These are phyloP conservation scores for Betula pendula DNA, from an alignment of 306 rosid genomes.

Conservation along the genomic window DNA sequence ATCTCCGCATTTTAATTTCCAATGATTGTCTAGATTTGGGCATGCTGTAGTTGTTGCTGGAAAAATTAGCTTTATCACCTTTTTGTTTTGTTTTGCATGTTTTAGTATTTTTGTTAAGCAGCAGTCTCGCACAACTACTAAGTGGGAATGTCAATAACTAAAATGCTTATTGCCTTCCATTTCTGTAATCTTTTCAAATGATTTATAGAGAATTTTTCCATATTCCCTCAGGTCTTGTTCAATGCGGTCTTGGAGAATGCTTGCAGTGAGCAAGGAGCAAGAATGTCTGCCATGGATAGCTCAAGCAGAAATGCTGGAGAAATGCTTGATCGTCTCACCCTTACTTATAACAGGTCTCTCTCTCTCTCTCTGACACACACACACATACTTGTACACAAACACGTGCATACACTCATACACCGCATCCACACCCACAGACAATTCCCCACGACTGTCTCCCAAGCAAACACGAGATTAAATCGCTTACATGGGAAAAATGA, in stretches of 20 bases:
- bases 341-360: conserved; percentile 81
- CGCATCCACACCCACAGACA: neutral
- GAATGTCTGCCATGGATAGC: conserved; percentile 99
- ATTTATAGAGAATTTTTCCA: neutral
- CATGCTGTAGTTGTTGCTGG: neutral
- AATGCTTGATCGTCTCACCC: conserved; percentile 98
- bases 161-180: neutral
- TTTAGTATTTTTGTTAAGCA: neutral
- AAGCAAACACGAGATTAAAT: neutral
- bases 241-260: conserved; percentile 97
- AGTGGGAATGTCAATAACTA: neutral
- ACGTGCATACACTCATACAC: neutral
- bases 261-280: conserved; percentile 99
- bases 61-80: neutral
- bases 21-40: neutral
- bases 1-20: neutral
- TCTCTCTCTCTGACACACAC: conserved; percentile 10
- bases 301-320: conserved; percentile 99
- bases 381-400: neutral
- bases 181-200: neutral
- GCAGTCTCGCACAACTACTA: neutral
- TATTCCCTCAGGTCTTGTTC: conserved; percentile 68
- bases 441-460: neutral
- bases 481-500: neutral
- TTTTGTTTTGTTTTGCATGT: neutral